Evolutionary conservation across 257 asterid species (phyloP), one percentile per base, ranked within the genome.

Genomic region (Scutellaria baicalensis): DNA sequence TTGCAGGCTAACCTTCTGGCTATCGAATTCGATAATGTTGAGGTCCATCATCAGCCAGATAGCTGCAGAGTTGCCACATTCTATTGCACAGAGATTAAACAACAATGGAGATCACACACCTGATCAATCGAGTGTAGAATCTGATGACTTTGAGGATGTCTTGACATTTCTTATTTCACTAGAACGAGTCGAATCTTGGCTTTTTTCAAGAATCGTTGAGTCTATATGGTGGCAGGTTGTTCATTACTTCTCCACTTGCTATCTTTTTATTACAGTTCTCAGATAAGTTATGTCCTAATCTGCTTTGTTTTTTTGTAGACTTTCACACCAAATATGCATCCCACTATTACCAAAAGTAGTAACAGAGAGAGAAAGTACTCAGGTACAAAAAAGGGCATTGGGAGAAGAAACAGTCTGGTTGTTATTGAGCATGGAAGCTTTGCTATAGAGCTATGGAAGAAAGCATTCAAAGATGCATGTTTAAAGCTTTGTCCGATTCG

Each of bases 171-270:
- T 80, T 71, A 77, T 82, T 27, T 91, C 96, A 8, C 76, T 93
- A 13, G 97, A 93, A 70, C 87, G 82, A 74, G 81, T 89, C 18
- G 99, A 93, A 84, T 85, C 96, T 63, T 93, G 99, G 99, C 82
- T 93, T 67, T 93, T 93, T 80, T 82, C 93, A 66, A 80, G 95
- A 49, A 86, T 91, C 21, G 92, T 89, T 6, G 94, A 93, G 86
- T 93, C 96, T 38, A 65, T 93, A 39, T 93, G 99, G 99, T 93
- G 99, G 99, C 99, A 93, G 99, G 99, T 93, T 65, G 18, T 64
- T 69, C 63, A 42, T 63, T 38, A 16, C 45, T 70, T 78, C 52
- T 56, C 33, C 54, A 31, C 68, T 50, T 68, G 33, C 56, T 55
- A 7, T 39, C 47, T 13, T 17, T 18, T 38, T 11, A 17, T 51